Base-by-base conservation (phyloP, 1,139 yeast genomes). In the Lodderomyces elongisporus region DNA sequence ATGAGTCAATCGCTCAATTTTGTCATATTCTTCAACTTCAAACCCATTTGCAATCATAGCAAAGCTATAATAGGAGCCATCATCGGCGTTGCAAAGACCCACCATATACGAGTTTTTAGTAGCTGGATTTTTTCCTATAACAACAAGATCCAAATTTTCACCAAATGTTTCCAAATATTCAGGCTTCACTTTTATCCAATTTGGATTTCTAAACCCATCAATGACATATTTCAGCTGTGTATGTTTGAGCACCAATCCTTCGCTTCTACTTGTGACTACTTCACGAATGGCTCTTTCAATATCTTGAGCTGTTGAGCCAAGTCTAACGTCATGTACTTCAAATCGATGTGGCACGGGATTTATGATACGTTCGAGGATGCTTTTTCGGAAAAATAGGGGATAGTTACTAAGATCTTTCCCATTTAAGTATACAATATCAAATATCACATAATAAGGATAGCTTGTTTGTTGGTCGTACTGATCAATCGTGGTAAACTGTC, bases 121-220 rank as follows among this genome's bases (percentile, higher is more conserved):
- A 0, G 85, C 89, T 10, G 79, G 77, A 35, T 74, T 77, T 35
- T 81, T 81, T 0, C 96, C 97, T 38, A 89, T 77, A 0, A 91
- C 74, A 2, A 79, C 66, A 30, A 88, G 55, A 56, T 91, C 98
- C 43, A 89, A 62, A 46, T 84, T 84, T 42, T 87, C 95, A 6
- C 95, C 95, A 55, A 84, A 84, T 35, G 83, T 87, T 39, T 79
- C 83, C 38, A 88, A 62, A 52, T 88, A 89, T 45, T 89, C 96
- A 0, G 97, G 97, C 53, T 91, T 91, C 2, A 89, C 74, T 49
- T 91, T 91, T 17, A 85, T 63, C 96, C 97, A 89, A 14, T 67
- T 60, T 18, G 70, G 69, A 30, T 70, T 68, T 35, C 89, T 61
- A 31, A 68, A 70, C 14, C 78, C 88, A 17, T 78, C 88, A 10